phyloP scores from a whole-genome alignment of 1,139 yeast species.

The Nakaseomyces delphensis region DNA sequence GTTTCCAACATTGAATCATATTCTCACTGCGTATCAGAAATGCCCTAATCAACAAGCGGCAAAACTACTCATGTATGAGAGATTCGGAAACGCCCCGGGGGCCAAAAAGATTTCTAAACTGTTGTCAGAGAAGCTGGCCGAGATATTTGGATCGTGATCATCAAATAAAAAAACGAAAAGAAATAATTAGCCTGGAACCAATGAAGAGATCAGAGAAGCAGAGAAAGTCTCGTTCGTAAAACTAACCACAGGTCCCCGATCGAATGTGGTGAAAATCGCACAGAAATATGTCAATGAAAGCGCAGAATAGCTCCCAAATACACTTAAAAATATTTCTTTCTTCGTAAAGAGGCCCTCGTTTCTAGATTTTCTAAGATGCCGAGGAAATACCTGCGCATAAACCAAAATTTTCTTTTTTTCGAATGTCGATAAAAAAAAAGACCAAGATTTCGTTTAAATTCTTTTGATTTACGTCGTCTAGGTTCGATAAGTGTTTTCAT shows the following conservation, averaged over 20 bases:
- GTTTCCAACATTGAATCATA: slow-evolving; percentile 26
- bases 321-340: too few species aligned
- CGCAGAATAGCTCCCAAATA: too few species aligned
- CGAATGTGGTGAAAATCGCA: too few species aligned
- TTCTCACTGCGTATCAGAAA: slow-evolving; percentile 34
- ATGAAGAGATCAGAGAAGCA: too few species aligned
- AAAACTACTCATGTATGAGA: slow-evolving; percentile 36
- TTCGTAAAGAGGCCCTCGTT: too few species aligned
- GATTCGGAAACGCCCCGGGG: slow-evolving; percentile 47
- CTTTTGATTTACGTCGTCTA: slow-evolving; percentile 1
- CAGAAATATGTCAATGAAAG: too few species aligned
- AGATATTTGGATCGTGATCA: slow-evolving; percentile 45
- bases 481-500: not conserved
- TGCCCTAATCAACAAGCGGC: slow-evolving; percentile 33
- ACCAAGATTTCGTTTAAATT: not conserved
- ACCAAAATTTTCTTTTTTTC: not conserved
- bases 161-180: too few species aligned
- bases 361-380: too few species aligned
- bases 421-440: not conserved
- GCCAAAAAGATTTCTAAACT: slow-evolving; percentile 52
- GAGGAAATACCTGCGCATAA: too few species aligned
- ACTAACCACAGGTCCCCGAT: too few species aligned
- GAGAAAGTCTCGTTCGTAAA: too few species aligned
- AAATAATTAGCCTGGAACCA: too few species aligned
- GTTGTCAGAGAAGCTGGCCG: slow-evolving; percentile 52